Evolutionary conservation across 2,329 filamentous ascomycete species (phyloP).

Genomic region (Coniella vitis): DNA sequence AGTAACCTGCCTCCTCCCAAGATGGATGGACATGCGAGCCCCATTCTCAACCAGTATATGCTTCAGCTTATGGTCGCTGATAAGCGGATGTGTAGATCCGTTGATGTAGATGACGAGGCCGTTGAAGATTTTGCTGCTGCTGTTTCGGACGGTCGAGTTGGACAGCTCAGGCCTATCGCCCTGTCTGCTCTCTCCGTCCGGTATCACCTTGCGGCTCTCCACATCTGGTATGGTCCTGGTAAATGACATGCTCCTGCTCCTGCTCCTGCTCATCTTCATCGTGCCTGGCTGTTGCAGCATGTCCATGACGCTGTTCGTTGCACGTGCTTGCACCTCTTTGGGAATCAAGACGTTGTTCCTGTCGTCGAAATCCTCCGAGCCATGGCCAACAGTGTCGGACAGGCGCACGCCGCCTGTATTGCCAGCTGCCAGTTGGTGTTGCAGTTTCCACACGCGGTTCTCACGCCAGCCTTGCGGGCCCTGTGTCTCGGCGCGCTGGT

Average conservation of each 20-base stretch:
- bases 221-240: neutral
- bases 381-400: conserved; percentile 59
- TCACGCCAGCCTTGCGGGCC: conserved; percentile 63
- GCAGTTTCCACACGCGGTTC: conserved; percentile 62
- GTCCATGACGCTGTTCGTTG: conserved; percentile 41
- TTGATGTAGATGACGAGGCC: conserved; percentile 78
- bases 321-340: conserved; percentile 33
- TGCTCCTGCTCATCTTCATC: conserved; percentile 26
- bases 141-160: conserved; percentile 30
- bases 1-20: conserved; percentile 69
- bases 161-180: conserved; percentile 27
- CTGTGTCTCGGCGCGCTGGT: conserved; percentile 69
- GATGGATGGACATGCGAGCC: conserved; percentile 60
- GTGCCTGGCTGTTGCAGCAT: conserved; percentile 44
- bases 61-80: conserved; percentile 85
- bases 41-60: conserved; percentile 69
- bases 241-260: neutral
- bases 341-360: conserved; percentile 36
- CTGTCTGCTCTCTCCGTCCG: conserved; percentile 20
- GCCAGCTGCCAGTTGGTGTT: conserved; percentile 57
- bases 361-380: conserved; percentile 49
- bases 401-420: conserved; percentile 52
- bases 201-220: neutral
- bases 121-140: conserved; percentile 52
- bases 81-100: conserved; percentile 70